These are phyloP conservation scores for Cunninghamia lanceolata DNA, from an alignment of 75 land plant species.

Conservation along the genomic window DNA sequence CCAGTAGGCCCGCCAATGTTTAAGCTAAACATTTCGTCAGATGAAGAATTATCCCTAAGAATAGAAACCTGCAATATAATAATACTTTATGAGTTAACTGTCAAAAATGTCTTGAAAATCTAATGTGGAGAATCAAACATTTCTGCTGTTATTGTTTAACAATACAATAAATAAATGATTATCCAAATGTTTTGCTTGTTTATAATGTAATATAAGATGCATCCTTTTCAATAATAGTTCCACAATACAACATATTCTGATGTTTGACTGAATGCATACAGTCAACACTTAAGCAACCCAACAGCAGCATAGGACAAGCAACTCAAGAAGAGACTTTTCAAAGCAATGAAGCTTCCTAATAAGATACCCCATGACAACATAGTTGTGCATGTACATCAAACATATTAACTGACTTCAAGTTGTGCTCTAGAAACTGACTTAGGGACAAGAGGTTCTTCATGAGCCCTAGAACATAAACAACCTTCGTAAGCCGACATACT, in stretches of 20 bases:
- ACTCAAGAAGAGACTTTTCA: background rate
- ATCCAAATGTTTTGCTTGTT: background rate
- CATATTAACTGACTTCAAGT: no score
- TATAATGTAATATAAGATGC: background rate
- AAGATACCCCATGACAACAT: background rate
- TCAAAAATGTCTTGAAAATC: background rate
- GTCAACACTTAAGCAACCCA: background rate
- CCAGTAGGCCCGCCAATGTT: slow-evolving; percentile 64
- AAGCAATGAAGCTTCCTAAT: background rate
- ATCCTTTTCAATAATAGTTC: background rate
- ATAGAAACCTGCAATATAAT: slow-evolving; percentile 52
- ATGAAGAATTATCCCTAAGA: slow-evolving; percentile 38
- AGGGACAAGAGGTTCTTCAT: no score
- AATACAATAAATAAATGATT: background rate
- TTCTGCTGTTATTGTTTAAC: background rate
- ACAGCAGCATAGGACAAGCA: background rate
- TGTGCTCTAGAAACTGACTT: no score
- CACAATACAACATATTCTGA: background rate
- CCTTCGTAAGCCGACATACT: no score
- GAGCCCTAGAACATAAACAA: no score
- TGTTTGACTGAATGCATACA: background rate
- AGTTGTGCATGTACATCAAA: background rate
- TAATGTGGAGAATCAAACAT: background rate
- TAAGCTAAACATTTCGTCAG: slow-evolving; percentile 76
- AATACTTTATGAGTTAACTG: background rate